Conservation (phyloP, 768 basidiomycete species). For the Amanita rubescens region DNA sequence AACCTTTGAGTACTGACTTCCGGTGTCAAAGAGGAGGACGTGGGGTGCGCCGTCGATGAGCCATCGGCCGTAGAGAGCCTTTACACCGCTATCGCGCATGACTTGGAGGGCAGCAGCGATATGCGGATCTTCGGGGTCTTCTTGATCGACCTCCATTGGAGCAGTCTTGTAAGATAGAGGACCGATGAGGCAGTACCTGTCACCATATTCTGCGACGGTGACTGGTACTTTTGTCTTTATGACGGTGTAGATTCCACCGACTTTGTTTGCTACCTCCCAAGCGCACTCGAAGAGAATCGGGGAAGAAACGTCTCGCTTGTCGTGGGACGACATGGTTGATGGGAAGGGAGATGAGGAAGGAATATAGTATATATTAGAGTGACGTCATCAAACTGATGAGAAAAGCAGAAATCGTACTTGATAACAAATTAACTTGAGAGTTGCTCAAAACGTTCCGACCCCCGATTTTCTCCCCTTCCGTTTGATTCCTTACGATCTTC, state of each 20-base stretch:
- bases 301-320: slow-evolving; percentile 66
- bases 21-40: slow-evolving; percentile 94
- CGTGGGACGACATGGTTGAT: slow-evolving; percentile 8
- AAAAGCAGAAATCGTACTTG: slow-evolving; percentile 28
- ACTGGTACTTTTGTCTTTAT: slow-evolving; percentile 99
- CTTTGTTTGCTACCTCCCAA: slow-evolving; percentile 99
- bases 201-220: slow-evolving; percentile 93
- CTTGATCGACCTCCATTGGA: slow-evolving; percentile 96
- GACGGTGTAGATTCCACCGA: slow-evolving; percentile 99
- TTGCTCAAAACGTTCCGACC: slow-evolving; percentile 74
- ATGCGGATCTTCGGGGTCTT: slow-evolving; percentile 79
- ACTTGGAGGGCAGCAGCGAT: slow-evolving; percentile 67
- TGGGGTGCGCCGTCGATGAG: slow-evolving; percentile 95
- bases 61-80: slow-evolving; percentile 94
- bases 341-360: background rate
- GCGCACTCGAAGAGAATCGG: slow-evolving; percentile 90
- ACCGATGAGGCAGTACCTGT: slow-evolving; percentile 92
- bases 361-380: background rate
- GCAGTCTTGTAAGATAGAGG: slow-evolving; percentile 98
- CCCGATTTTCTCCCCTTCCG: slow-evolving; percentile 40
- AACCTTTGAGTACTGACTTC: slow-evolving; percentile 75
- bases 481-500: slow-evolving; percentile 47
- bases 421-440: slow-evolving; percentile 59
- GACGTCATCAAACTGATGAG: slow-evolving; percentile 21
- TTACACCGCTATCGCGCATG: slow-evolving; percentile 89